These are phyloP conservation scores for Rhododendron ferrugineum DNA, from an alignment of 148 eudicot genomes.

Conservation along the genomic window DNA sequence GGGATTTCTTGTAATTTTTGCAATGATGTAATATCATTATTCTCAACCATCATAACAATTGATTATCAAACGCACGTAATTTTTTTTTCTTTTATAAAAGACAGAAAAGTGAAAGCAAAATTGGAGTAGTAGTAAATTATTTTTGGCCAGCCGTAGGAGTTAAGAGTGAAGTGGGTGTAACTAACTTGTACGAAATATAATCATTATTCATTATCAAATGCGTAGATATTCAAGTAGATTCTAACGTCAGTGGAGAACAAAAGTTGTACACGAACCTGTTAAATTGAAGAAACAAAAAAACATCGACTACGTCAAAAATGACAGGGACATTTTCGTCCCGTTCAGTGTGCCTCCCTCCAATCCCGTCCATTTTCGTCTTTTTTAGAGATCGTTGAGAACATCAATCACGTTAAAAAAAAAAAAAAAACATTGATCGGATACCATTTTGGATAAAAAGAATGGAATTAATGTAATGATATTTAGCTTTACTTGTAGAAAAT, in stretches of 20 bases:
- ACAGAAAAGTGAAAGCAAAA: not conserved
- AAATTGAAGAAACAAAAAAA: not conserved
- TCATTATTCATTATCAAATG: not conserved
- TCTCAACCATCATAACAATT: not conserved
- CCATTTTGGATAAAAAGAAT: not conserved
- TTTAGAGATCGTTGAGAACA: no score
- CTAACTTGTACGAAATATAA: not conserved
- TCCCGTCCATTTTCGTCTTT: no score
- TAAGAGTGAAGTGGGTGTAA: not conserved
- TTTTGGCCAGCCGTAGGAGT: not conserved
- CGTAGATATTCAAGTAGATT: not conserved
- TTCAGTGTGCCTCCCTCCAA: no score
- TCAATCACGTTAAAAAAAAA: no score
- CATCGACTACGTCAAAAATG: no score
- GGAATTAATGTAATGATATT: not conserved
- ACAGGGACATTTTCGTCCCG: no score
- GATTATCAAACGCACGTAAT: not conserved
- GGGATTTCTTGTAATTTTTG: not conserved
- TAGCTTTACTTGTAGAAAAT: not conserved
- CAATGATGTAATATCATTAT: slow-evolving; percentile 1
- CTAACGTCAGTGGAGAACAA: not conserved
- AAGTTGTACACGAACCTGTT: not conserved
- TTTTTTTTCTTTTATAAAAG: not conserved
- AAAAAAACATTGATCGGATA: no score
- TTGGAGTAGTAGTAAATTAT: no score